phyloP scores from a whole-genome alignment of 2,329 filamentous ascomycete species.

The Teratosphaeriaceae sp. region DNA sequence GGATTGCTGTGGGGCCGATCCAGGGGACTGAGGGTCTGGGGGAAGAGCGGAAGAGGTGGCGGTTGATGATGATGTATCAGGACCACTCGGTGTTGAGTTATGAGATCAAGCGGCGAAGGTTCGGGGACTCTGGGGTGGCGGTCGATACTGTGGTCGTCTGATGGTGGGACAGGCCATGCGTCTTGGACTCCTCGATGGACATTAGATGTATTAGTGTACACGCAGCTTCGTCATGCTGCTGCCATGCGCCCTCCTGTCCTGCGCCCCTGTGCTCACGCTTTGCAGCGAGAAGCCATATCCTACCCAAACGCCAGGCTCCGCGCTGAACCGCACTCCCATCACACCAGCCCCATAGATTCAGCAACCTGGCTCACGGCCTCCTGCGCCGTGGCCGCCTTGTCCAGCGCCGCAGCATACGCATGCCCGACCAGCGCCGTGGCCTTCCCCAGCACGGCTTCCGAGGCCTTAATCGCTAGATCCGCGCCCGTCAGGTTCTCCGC shows the following conservation, averaged over 20 bases:
- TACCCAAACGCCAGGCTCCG: not conserved
- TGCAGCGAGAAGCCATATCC: too few relatives aligned
- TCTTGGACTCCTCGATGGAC: too few relatives aligned
- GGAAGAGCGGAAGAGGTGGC: constrained; percentile 47
- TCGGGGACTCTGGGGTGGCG: constrained; percentile 13
- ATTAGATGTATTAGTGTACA: not conserved
- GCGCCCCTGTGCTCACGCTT: too few relatives aligned
- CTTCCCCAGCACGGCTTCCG: constrained; percentile 13
- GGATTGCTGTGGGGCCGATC: constrained; percentile 61
- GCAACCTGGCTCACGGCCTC: constrained; percentile 16
- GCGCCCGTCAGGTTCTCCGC: constrained; percentile 14
- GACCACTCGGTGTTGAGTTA: constrained; percentile 66
- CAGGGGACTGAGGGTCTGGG: constrained; percentile 38
- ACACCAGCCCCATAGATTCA: constrained; percentile 7
- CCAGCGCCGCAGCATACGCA: constrained; percentile 17
- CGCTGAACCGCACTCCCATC: not conserved
- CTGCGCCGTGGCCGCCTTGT: constrained; percentile 10
- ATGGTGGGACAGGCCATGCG: not conserved
- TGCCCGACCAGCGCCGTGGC: constrained; percentile 16
- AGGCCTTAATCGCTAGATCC: constrained; percentile 7
- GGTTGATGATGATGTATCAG: constrained; percentile 64
- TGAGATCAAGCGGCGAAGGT: constrained; percentile 44
- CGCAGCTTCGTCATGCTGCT: too few relatives aligned
- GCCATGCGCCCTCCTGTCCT: too few relatives aligned
- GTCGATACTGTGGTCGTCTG: constrained; percentile 1